These are phyloP conservation scores for Leccinum broughii DNA, from an alignment of 768 basidiomycete species.

Conservation along the genomic window DNA sequence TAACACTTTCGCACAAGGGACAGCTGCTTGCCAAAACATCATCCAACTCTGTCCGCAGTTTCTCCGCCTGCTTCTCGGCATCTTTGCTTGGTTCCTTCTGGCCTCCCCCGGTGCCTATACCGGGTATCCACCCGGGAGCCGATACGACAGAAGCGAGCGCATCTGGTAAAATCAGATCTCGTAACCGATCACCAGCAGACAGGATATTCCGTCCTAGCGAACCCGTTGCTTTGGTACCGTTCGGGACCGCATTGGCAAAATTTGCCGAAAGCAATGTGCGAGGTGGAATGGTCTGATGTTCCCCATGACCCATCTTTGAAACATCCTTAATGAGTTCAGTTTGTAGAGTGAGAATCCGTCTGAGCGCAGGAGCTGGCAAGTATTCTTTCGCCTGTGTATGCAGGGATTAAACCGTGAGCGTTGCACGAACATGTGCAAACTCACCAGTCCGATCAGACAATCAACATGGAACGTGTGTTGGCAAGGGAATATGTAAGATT, in stretches of 20 bases:
- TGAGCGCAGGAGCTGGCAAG: constrained; percentile 75
- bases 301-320: constrained; percentile 31
- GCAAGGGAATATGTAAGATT: constrained; percentile 99
- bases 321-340: constrained; percentile 71
- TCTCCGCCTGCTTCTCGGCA: constrained; percentile 64
- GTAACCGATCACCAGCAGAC: constrained; percentile 84
- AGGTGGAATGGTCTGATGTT: constrained; percentile 36
- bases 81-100: constrained; percentile 47
- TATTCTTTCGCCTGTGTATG: constrained; percentile 87
- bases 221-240: constrained; percentile 64
- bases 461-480: constrained; percentile 98
- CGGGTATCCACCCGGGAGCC: constrained; percentile 75
- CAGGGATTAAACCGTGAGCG: not conserved
- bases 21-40: constrained; percentile 87
- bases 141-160: constrained; percentile 84
- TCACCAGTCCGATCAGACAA: constrained; percentile 90
- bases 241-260: constrained; percentile 61
- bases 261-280: constrained; percentile 76
- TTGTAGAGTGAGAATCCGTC: constrained; percentile 85
- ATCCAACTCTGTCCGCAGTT: constrained; percentile 81
- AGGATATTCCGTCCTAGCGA: constrained; percentile 77
- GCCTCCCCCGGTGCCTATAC: constrained; percentile 51
- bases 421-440: constrained; percentile 31
- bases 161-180: constrained; percentile 93
- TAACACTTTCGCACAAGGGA: constrained; percentile 90